Base-by-base conservation (phyloP, 1,284 basidiomycete genomes). In the Chondrostereum purpureum region DNA sequence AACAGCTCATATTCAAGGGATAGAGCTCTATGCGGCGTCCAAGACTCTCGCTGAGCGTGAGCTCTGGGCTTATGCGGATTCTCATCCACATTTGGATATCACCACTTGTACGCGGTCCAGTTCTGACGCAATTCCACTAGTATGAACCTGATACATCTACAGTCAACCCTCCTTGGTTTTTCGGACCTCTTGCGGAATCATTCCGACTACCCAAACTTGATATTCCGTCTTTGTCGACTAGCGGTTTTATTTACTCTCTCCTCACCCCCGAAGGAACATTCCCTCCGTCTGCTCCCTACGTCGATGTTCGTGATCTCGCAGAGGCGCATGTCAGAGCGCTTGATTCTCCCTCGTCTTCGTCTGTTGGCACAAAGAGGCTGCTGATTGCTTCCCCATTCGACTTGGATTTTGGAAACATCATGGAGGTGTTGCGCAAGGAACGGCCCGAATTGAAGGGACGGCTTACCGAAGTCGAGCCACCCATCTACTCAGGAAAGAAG, bases 1-100 rank as follows among this genome's bases (percentile, higher is more conserved):
- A 24, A 53, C 48, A 5, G 31, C 52, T 10, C 38, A 38, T 38
- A 14, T 37, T 10, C 36, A 46, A 16, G 22, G 38, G 3, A 45
- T 53, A 33, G 34, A 35, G n/a, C 43, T 43, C 5, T 56, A 56
- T 38, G 18, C 34, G 10, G 55, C 51, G 5, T 48, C 53, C 5
- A 57, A 57, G 42, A 55, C 43, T 6, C 40, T 53, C 10, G 47
- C 49, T 17, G 55, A 57, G 43, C 37, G 34, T 12, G 53, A 50
- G 8, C 46, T 52, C 11, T 57, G 55, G 55, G 46, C 50, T 19
- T 57, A 45, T 40, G 55, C 48, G 2, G 46, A 52, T 5, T 10
- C 44, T 4, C 48, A 54, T 43, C 48, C 53, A 8, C 35, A 51
- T 3, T 33, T 56, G 13, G 55, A 56, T 24, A 45, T 56, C 14